Percentiles rank a stretch among this genome's conserved stretches.
phyloP scores from a whole-genome alignment of 306 rosid genomes.

The Inga laurina region DNA sequence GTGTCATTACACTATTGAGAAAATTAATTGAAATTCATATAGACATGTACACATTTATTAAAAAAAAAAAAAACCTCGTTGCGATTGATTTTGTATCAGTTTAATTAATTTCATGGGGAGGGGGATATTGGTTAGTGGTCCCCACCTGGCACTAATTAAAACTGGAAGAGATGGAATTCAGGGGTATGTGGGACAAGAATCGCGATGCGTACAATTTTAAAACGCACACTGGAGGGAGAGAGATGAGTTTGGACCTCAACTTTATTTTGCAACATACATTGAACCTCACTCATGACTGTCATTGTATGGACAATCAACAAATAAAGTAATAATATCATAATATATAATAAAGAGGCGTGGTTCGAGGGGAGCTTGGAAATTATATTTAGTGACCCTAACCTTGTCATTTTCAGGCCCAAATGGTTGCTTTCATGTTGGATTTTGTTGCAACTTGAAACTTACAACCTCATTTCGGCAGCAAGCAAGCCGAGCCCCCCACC shows the following conservation, averaged over 20 bases:
- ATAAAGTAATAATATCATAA: neutral
- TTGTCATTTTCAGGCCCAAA: slow-evolving; percentile 5
- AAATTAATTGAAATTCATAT: too few relatives aligned
- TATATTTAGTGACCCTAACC: neutral
- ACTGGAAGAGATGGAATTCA: neutral
- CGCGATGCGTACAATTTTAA: neutral
- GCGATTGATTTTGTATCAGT: neutral
- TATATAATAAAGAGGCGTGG: neutral
- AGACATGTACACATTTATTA: too few relatives aligned
- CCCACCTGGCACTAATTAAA: neutral
- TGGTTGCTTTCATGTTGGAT: neutral
- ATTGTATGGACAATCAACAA: neutral
- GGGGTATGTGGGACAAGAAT: neutral
- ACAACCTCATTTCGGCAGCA: neutral
- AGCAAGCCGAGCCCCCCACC: neutral
- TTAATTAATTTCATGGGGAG: neutral
- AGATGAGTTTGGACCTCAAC: neutral
- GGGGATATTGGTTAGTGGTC: neutral
- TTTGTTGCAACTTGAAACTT: neutral
- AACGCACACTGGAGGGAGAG: neutral
- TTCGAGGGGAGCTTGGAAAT: neutral
- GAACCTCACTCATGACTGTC: neutral
- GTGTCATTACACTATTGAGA: neutral
- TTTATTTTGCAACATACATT: neutral
- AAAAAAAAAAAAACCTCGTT: too few relatives aligned